Base-by-base conservation (phyloP, 2,329 filamentous ascomycete genomes). In the Sporothrix brasiliensis region DNA sequence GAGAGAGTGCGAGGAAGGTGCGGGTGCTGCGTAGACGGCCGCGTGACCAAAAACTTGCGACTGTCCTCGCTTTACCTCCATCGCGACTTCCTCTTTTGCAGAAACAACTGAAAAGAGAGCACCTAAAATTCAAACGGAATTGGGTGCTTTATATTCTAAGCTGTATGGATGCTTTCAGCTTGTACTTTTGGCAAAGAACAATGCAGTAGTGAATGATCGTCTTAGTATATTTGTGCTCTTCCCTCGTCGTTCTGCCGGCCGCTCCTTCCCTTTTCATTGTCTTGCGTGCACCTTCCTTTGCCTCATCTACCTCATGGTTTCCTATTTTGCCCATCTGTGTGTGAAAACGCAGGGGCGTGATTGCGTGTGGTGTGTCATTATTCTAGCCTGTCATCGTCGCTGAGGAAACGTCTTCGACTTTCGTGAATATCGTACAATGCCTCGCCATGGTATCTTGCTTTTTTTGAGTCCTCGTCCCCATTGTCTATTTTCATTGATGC, bases 381-480 rank as follows among this genome's bases (percentile, higher is more conserved):
- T 47, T 63, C 2, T 63, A 58, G 30, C 54, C 54, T 34, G 39
- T 58, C 30, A 41, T 21, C 34, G 30, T 10, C 2, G 30, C n/a
- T 27, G 30, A 58, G 30, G 9, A 34, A 10, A 19, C 30, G 30
- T 7, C 30, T 7, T 41, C 54, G 30, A 58, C 11, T n/a, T 10
- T 44, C 39, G 58, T 47, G 13, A 27, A 63, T 66, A 66, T 66
- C 63, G 63, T 66, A 66, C 63, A 66, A 34, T 52, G 63, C 47
- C 27, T 39, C 39, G 39, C 61, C 47, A 66, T 66, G 63, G 63
- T 66, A 66, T 66, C 63, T 52, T 66, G 27, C 30, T 34, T 65
- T 50, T 50, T 6, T 50, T 34, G 13, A 19, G 16, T 11, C 44
- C 14, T 21, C 44, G 3, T 34, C 39, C 60, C 60, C 41, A 5